phyloP scores from a whole-genome alignment of 179 eudicot genomes.

The Vitellaria paradoxa region DNA sequence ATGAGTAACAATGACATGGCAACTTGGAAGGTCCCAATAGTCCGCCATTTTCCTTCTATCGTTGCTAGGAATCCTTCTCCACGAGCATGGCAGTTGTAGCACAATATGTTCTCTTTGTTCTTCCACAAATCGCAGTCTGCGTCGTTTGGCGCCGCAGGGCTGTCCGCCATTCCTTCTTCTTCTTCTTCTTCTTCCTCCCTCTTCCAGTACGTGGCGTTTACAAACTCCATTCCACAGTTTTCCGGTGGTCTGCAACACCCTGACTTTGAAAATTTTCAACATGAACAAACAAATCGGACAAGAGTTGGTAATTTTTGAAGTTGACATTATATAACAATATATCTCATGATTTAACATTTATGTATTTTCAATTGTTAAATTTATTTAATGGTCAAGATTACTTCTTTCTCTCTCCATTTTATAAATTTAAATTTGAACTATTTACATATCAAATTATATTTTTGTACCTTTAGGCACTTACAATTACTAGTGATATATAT shows the following conservation, averaged over 20 bases:
- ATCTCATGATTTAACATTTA: neutral
- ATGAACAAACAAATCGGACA: neutral
- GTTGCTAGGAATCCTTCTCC: slow-evolving; percentile 24
- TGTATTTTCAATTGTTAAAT: too few relatives aligned
- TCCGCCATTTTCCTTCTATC: slow-evolving; percentile 28
- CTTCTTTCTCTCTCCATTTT: too few relatives aligned
- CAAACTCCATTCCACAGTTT: slow-evolving; percentile 33
- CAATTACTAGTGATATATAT: too few relatives aligned
- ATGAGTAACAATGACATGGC: slow-evolving; percentile 26
- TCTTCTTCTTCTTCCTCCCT: neutral
- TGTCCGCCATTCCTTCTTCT: neutral
- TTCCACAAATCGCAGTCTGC: slow-evolving; percentile 38
- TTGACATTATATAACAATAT: neutral
- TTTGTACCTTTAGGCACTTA: too few relatives aligned
- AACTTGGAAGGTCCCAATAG: slow-evolving; percentile 31
- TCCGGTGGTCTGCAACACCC: slow-evolving; percentile 47
- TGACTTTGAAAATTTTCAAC: slow-evolving; percentile 15
- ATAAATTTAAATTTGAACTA: too few relatives aligned
- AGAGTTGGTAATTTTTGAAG: neutral
- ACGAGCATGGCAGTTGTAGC: slow-evolving; percentile 33
- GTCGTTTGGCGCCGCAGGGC: neutral
- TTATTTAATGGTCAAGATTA: too few relatives aligned
- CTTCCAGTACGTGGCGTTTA: slow-evolving; percentile 37
- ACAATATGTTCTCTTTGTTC: slow-evolving; percentile 24
- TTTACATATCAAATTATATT: too few relatives aligned